Conservation (phyloP, 305 asterid species). For the Rubia tinctorum region DNA sequence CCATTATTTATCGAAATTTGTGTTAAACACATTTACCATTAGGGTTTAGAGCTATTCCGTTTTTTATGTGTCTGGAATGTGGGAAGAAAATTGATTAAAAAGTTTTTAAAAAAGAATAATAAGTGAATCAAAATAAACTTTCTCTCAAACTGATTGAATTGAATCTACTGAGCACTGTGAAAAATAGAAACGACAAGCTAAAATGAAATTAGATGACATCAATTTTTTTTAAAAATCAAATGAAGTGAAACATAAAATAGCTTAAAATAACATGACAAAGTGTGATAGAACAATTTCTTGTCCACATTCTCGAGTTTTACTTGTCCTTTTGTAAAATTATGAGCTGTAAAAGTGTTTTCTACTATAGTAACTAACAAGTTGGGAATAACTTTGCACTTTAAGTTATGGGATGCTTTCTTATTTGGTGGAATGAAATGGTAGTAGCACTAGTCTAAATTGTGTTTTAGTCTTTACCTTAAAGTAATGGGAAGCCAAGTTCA, state of each 20-base stretch:
- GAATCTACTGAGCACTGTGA: no score
- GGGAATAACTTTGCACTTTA: slow-evolving; percentile 12
- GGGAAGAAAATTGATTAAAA: no score
- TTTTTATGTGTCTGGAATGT: no score
- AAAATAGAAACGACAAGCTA: no score
- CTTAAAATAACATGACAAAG: no score
- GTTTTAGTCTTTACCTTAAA: slow-evolving; percentile 52
- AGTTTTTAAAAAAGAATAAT: no score
- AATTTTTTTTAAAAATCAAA: no score
- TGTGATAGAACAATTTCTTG: background rate
- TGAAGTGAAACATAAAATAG: no score
- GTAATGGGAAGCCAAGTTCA: slow-evolving; percentile 32
- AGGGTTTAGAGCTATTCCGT: no score
- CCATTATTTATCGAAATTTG: background rate
- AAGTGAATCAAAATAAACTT: no score
- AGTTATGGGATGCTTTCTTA: slow-evolving; percentile 32
- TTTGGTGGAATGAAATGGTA: background rate
- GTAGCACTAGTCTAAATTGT: background rate
- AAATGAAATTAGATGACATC: no score
- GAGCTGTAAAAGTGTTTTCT: slow-evolving; percentile 12
- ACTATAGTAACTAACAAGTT: background rate
- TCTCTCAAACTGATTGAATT: no score
- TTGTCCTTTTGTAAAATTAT: background rate
- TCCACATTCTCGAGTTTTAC: background rate
- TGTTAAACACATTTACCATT: background rate